A percentile compares a stretch with the other conserved stretches of the same genome.
phyloP scores from a whole-genome alignment of 257 asterid species.

The Scutellaria barbata region DNA sequence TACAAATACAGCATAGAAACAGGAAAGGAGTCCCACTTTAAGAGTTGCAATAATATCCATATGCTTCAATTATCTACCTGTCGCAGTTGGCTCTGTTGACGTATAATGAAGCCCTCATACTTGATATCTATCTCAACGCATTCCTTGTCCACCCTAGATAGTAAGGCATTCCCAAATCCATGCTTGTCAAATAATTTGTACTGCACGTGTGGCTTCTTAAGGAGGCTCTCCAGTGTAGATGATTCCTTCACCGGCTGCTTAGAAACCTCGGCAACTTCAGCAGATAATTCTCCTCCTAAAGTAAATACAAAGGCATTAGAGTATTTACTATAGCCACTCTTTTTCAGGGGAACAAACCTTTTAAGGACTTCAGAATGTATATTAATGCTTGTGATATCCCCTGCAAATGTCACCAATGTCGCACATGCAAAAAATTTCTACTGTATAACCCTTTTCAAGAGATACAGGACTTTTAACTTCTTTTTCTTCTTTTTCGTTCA shows the following conservation, averaged over 20 bases:
- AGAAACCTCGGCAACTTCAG: constrained; percentile 71
- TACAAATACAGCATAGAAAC: constrained; percentile 5
- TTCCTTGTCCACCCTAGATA: constrained; percentile 80
- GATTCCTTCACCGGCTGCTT: constrained; percentile 86
- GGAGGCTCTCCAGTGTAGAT: constrained; percentile 85
- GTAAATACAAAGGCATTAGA: constrained; percentile 1
- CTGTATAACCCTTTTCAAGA: neutral
- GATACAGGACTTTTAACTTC: neutral
- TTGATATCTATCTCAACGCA: constrained; percentile 93
- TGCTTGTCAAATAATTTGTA: constrained; percentile 83
- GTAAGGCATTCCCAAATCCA: constrained; percentile 78
- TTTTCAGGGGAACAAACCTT: neutral
- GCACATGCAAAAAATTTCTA: no score
- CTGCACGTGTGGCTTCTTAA: constrained; percentile 91
- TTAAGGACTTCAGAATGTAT: neutral
- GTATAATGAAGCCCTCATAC: constrained; percentile 91
- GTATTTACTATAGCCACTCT: no score
- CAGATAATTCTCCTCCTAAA: constrained; percentile 83
- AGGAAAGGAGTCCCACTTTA: neutral
- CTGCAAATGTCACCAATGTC: neutral
- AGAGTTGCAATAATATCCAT: constrained; percentile 3
- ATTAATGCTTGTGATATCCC: neutral
- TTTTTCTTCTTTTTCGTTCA: neutral
- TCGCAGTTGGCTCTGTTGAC: constrained; percentile 87
- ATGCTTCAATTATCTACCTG: constrained; percentile 58